Percentiles rank a stretch among this genome's conserved stretches.
Evolutionary conservation across 164 flowering plant genomes (phyloP).

Genomic region (Vitis amurensis): DNA sequence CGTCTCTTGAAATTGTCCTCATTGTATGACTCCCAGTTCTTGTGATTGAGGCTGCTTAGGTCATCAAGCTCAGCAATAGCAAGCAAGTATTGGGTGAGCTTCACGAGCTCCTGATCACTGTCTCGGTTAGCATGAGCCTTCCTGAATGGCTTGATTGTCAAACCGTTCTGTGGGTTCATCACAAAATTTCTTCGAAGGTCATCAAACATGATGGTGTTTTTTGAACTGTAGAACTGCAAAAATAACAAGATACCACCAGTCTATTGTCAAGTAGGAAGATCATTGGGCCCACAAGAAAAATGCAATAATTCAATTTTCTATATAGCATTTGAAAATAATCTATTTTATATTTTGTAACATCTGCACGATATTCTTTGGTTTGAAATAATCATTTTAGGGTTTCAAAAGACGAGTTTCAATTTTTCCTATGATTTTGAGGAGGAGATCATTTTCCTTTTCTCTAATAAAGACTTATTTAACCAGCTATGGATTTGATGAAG

Average conservation of each 20-base stretch:
- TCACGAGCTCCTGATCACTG: slow-evolving; percentile 81
- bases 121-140: slow-evolving; percentile 79
- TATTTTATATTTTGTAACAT: background rate
- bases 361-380: background rate
- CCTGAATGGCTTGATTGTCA: slow-evolving; percentile 81
- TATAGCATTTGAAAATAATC: background rate
- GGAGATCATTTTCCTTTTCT: too few relatives aligned
- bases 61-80: slow-evolving; percentile 90
- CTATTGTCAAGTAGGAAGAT: background rate
- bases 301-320: background rate
- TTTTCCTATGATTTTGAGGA: too few relatives aligned
- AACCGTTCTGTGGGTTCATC: slow-evolving; percentile 97
- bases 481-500: too few relatives aligned
- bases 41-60: slow-evolving; percentile 69
- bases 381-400: background rate
- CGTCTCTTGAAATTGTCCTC: slow-evolving; percentile 71
- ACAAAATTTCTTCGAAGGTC: slow-evolving; percentile 90
- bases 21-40: slow-evolving; percentile 59
- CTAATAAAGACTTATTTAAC: too few relatives aligned
- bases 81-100: slow-evolving; percentile 89
- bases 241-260: slow-evolving; percentile 2
- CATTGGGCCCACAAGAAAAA: background rate
- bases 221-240: slow-evolving; percentile 75
- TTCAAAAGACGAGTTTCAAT: too few relatives aligned
- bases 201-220: slow-evolving; percentile 95